Percentiles rank a stretch among this genome's conserved stretches.
phyloP scores from a whole-genome alignment of 2,329 filamentous ascomycete species.

The Scytalidium sp. region DNA sequence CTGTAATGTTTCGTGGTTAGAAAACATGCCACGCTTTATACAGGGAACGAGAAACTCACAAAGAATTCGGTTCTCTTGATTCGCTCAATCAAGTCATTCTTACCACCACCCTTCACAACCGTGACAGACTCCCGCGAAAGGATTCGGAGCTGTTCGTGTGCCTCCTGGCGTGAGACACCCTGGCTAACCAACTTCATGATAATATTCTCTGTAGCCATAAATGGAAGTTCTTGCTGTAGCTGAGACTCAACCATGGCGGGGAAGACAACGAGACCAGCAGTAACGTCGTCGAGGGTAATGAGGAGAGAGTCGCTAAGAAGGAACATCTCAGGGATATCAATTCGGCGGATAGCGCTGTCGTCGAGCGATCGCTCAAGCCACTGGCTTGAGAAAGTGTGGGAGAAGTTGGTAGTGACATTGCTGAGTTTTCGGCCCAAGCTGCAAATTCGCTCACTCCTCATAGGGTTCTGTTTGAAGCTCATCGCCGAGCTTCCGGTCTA shows the following conservation, averaged over 20 bases:
- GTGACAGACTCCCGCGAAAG: neutral
- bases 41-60: neutral
- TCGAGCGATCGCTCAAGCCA: constrained; percentile 60
- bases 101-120: neutral
- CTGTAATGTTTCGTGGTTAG: neutral
- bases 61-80: constrained; percentile 3
- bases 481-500: neutral
- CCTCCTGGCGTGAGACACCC: constrained; percentile 72
- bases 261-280: constrained; percentile 72
- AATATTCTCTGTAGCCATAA: constrained; percentile 74
- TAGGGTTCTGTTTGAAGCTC: constrained; percentile 21
- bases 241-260: constrained; percentile 60
- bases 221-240: constrained; percentile 45
- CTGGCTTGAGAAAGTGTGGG: neutral
- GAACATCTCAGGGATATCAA: constrained; percentile 65
- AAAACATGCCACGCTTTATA: neutral
- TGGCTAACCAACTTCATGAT: constrained; percentile 75
- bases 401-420: neutral
- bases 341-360: constrained; percentile 64
- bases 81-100: constrained; percentile 2
- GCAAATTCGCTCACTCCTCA: constrained; percentile 47
- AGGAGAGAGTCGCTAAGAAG: constrained; percentile 67
- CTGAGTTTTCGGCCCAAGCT: constrained; percentile 30
- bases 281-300: constrained; percentile 66
- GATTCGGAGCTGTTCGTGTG: constrained; percentile 72